phyloP scores from a whole-genome alignment of 129 eudicot genomes.

The Lactuca sativa region DNA sequence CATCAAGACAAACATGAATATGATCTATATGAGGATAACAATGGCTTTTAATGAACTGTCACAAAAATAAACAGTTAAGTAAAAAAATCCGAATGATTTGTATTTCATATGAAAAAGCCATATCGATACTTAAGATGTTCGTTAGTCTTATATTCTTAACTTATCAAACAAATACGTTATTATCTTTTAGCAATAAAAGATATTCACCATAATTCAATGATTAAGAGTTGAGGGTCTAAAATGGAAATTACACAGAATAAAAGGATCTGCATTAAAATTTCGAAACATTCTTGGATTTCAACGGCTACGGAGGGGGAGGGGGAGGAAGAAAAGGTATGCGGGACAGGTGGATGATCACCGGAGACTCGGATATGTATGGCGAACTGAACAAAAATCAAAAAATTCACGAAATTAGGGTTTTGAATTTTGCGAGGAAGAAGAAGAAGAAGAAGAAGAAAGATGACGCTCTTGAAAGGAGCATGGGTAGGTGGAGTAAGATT shows the following conservation, averaged over 20 bases:
- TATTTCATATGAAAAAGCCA: no score
- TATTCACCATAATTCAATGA: no score
- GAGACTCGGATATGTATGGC: neutral
- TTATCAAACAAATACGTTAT: no score
- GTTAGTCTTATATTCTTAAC: no score
- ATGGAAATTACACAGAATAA: neutral
- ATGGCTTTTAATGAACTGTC: no score
- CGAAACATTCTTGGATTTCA: conserved; percentile 8
- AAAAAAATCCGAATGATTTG: no score
- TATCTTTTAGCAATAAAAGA: no score
- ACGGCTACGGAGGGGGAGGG: conserved; percentile 18
- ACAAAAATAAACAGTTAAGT: no score
- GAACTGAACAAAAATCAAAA: neutral
- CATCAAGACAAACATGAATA: no score
- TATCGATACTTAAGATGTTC: no score
- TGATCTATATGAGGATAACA: no score
- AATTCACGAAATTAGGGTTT: conserved; percentile 26
- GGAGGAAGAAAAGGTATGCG: conserved; percentile 29
- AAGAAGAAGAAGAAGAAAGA: neutral
- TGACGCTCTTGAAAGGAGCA: conserved; percentile 34
- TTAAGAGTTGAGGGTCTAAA: neutral
- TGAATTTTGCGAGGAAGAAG: neutral
- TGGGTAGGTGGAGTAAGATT: conserved; percentile 37
- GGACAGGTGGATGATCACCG: conserved; percentile 25
- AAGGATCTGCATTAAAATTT: neutral